Percentiles rank a stretch among this genome's conserved stretches.
Conservation (phyloP, 192 early-diverging fungal genomes). For the Coemansia sp. region DNA sequence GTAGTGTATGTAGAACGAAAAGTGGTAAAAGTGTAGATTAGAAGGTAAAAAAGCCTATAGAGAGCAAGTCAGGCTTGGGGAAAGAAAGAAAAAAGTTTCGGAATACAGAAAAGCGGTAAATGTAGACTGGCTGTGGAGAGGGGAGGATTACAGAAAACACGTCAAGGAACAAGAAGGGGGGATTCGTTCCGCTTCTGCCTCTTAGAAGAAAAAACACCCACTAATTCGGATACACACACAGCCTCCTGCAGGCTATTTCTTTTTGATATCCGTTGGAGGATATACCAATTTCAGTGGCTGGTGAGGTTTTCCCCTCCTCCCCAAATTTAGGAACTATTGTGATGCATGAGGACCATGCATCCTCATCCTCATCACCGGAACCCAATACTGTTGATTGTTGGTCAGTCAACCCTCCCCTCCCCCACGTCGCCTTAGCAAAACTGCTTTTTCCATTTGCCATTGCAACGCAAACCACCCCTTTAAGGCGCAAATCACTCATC, state of each 20-base stretch:
- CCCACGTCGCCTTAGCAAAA: too few relatives aligned
- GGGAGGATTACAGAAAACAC: neutral
- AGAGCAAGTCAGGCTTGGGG: neutral
- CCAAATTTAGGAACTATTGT: neutral
- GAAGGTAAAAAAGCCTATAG: neutral
- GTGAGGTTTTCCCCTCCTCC: conserved; percentile 8
- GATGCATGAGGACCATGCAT: neutral
- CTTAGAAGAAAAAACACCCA: conserved; percentile 4
- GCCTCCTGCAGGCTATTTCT: conserved; percentile 6
- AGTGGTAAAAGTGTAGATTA: neutral
- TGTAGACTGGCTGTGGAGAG: neutral
- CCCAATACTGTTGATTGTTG: neutral
- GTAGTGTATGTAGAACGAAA: neutral
- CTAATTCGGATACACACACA: conserved; percentile 9
- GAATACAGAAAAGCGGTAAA: neutral
- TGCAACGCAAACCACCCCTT: too few relatives aligned
- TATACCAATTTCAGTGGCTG: conserved; percentile 1
- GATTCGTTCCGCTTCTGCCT: neutral
- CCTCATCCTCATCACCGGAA: neutral
- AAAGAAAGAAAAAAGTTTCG: neutral
- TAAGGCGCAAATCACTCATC: too few relatives aligned
- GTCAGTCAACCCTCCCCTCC: too few relatives aligned
- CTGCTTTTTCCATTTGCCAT: too few relatives aligned
- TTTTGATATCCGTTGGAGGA: neutral
- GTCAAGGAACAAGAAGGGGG: neutral